phyloP scores from a whole-genome alignment of 352 stramenopile species.

The Nothophytophthora sp. region DNA sequence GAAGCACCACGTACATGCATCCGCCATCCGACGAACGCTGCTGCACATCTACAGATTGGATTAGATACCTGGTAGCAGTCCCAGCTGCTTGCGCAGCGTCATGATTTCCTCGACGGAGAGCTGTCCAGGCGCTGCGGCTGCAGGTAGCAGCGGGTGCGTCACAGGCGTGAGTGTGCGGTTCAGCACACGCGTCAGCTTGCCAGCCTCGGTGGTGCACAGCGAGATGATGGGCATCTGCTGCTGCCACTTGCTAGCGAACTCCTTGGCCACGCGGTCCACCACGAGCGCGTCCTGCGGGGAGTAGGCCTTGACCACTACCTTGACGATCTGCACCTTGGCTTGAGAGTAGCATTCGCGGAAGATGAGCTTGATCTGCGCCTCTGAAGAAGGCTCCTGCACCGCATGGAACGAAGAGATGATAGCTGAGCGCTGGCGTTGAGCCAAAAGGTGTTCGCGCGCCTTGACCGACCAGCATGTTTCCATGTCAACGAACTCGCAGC shows the following conservation, averaged over 20 bases:
- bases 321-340: conserved; percentile 86
- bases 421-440: conserved; percentile 41
- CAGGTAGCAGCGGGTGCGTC: conserved; percentile 93
- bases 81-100: conserved; percentile 75
- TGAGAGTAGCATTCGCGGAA: conserved; percentile 74
- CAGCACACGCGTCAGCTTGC: conserved; percentile 93
- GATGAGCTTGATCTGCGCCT: conserved; percentile 48
- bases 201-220: conserved; percentile 92
- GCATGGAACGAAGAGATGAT: conserved; percentile 85
- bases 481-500: conserved; percentile 97
- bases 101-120: conserved; percentile 95
- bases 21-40: background rate
- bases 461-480: conserved; percentile 89
- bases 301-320: conserved; percentile 90
- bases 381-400: conserved; percentile 49
- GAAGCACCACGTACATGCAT: conserved; percentile 4
- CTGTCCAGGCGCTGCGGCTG: conserved; percentile 95
- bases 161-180: conserved; percentile 97
- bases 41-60: conserved; percentile 18
- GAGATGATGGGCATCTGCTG: conserved; percentile 93
- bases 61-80: conserved; percentile 83
- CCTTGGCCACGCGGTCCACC: conserved; percentile 68
- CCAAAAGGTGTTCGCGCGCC: conserved; percentile 58
- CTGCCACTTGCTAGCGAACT: conserved; percentile 50
- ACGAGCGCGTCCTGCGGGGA: conserved; percentile 85